phyloP scores from a whole-genome alignment of 768 basidiomycete species.

The Auricularia sp. region DNA sequence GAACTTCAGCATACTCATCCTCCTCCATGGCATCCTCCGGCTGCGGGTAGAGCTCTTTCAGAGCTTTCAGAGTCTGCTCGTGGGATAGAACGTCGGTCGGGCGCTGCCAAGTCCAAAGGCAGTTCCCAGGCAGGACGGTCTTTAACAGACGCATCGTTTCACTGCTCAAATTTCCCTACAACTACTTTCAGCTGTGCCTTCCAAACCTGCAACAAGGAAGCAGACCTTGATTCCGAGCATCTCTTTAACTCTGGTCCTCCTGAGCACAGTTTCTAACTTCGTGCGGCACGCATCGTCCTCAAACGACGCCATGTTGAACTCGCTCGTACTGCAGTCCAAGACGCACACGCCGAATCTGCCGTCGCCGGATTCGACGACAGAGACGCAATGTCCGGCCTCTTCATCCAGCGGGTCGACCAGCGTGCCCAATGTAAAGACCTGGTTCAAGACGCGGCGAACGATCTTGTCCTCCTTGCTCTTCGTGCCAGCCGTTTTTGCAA shows the following conservation, averaged over 20 bases:
- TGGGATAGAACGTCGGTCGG: conserved; percentile 75
- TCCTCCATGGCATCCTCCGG: conserved; percentile 25
- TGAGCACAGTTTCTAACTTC: conserved; percentile 83
- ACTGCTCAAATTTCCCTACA: conserved; percentile 64
- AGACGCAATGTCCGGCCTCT: conserved; percentile 90
- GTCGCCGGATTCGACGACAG: conserved; percentile 55
- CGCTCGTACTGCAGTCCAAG: conserved; percentile 89
- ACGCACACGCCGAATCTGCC: conserved; percentile 78
- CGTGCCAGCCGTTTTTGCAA: conserved; percentile 39
- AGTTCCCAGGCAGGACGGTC: conserved; percentile 63
- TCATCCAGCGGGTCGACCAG: conserved; percentile 89
- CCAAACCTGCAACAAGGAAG: conserved; percentile 28
- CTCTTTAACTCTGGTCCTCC: conserved; percentile 87
- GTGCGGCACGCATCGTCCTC: conserved; percentile 90
- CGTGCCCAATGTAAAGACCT: conserved; percentile 94
- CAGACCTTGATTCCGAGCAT: conserved; percentile 67
- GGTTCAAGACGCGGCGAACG: conserved; percentile 82
- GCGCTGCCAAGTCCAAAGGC: conserved; percentile 83
- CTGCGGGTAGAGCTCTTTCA: conserved; percentile 55
- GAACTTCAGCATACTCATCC: background rate
- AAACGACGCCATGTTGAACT: conserved; percentile 85
- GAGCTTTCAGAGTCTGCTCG: conserved; percentile 55
- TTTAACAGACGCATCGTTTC: conserved; percentile 77
- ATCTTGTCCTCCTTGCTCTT: conserved; percentile 66
- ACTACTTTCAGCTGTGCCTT: conserved; percentile 28